Evolutionary conservation across 768 basidiomycete species (phyloP).

Genomic region (Plicaturopsis crispa): DNA sequence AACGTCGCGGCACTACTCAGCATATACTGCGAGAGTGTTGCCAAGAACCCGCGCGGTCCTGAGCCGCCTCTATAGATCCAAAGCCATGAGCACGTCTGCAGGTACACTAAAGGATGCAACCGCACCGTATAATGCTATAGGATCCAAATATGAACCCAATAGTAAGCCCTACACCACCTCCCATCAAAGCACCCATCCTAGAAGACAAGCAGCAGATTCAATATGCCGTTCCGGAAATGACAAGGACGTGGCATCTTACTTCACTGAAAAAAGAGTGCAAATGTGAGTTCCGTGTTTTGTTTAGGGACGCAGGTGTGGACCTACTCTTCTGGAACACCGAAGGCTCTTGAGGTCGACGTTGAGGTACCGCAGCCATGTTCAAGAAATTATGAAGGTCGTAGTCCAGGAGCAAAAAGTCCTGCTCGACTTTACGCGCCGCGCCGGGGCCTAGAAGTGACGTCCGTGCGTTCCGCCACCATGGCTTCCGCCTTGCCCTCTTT

Average conservation of each 20-base stretch:
- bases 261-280: conserved; percentile 35
- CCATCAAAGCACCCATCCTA: conserved; percentile 91
- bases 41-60: conserved; percentile 83
- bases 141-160: conserved; percentile 97
- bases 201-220: conserved; percentile 10
- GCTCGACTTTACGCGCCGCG: too few species aligned
- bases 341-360: conserved; percentile 39
- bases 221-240: conserved; percentile 2
- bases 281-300: conserved; percentile 4
- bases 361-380: too few species aligned
- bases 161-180: conserved; percentile 88
- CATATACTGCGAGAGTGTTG: conserved; percentile 97
- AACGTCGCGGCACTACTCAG: conserved; percentile 96
- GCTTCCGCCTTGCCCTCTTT: conserved; percentile 36
- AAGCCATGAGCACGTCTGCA: conserved; percentile 4
- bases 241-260: conserved; percentile 31
- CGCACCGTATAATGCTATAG: conserved; percentile 85
- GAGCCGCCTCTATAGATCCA: conserved; percentile 61
- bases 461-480: too few species aligned
- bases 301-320: conserved; percentile 16
- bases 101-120: conserved; percentile 3
- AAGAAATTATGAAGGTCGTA: too few species aligned
- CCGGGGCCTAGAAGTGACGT: too few species aligned
- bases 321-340: conserved; percentile 74
- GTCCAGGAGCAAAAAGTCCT: too few species aligned